Percentiles rank a stretch among this genome's conserved stretches.
Evolutionary conservation across 345 rosid species (phyloP).

Genomic region (Populus simonii): DNA sequence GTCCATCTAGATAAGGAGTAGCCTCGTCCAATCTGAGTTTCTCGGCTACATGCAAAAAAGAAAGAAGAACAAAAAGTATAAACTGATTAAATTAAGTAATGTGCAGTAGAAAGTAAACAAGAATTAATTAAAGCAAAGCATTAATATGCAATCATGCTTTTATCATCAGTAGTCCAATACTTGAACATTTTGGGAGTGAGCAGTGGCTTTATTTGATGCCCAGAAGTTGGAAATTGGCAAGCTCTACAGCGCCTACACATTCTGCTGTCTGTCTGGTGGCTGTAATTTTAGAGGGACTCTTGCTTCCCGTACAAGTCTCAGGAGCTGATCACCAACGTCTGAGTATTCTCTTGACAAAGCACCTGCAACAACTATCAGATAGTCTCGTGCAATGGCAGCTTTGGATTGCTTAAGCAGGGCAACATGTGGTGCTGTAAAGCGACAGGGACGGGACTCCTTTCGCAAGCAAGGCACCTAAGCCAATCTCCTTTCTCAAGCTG

Average conservation of each 20-base stretch:
- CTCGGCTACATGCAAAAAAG: too few relatives aligned
- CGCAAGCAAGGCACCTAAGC: conserved; percentile 41
- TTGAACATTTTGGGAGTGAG: background rate
- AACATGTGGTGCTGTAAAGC: conserved; percentile 34
- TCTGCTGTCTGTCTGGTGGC: background rate
- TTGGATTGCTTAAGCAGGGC: conserved; percentile 37
- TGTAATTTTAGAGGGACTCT: background rate
- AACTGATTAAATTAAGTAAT: background rate
- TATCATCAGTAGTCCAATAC: background rate
- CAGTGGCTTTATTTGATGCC: background rate
- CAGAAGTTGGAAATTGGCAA: conserved; percentile 1
- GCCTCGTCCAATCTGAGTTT: conserved; percentile 11
- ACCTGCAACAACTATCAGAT: conserved; percentile 22
- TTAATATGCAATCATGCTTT: conserved; percentile 24
- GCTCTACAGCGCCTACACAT: background rate
- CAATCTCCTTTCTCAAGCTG: background rate
- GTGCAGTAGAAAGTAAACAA: background rate
- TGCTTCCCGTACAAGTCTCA: conserved; percentile 4
- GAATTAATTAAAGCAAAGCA: conserved; percentile 11
- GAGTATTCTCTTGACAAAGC: conserved; percentile 18
- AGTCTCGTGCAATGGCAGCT: conserved; percentile 37
- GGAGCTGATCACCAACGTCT: background rate
- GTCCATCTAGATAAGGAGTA: background rate
- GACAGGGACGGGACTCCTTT: conserved; percentile 25
- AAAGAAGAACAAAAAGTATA: too few relatives aligned